Percentiles rank a stretch among this genome's conserved stretches.
These are phyloP conservation scores for Penicillium italicum DNA, from an alignment of 2,329 filamentous ascomycete species.

Conservation along the genomic window DNA sequence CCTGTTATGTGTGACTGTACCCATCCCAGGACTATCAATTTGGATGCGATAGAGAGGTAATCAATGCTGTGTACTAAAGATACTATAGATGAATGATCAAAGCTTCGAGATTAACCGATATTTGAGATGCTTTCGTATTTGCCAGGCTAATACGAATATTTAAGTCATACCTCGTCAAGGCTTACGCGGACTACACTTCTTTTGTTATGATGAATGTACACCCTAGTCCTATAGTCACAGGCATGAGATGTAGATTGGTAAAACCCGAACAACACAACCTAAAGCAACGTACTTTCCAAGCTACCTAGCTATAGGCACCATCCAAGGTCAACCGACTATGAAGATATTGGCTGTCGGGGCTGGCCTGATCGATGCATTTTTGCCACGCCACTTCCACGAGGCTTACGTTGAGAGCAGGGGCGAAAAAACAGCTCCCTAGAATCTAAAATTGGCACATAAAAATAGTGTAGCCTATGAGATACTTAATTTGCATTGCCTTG, in stretches of 20 bases:
- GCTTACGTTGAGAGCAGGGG: background rate
- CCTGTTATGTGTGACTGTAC: no score
- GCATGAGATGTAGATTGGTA: background rate
- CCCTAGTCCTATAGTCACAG: background rate
- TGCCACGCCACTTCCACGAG: constrained; percentile 10
- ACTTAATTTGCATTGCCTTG: background rate
- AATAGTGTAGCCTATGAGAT: constrained; percentile 29
- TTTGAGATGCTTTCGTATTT: no score
- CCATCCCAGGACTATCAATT: no score
- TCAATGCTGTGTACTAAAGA: no score
- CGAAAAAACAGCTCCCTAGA: background rate
- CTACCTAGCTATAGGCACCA: background rate
- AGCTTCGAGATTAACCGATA: no score
- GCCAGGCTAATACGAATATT: no score
- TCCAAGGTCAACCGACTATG: constrained; percentile 6
- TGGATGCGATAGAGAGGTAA: no score
- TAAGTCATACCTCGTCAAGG: no score
- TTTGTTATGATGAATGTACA: background rate
- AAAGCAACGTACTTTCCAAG: background rate
- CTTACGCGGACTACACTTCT: background rate
- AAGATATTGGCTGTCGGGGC: background rate
- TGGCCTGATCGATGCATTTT: constrained; percentile 1
- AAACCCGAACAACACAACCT: background rate
- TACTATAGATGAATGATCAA: no score
- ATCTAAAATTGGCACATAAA: constrained; percentile 9